Base-by-base conservation (phyloP, 768 basidiomycete species). In the Hortiboletus campestris region DNA sequence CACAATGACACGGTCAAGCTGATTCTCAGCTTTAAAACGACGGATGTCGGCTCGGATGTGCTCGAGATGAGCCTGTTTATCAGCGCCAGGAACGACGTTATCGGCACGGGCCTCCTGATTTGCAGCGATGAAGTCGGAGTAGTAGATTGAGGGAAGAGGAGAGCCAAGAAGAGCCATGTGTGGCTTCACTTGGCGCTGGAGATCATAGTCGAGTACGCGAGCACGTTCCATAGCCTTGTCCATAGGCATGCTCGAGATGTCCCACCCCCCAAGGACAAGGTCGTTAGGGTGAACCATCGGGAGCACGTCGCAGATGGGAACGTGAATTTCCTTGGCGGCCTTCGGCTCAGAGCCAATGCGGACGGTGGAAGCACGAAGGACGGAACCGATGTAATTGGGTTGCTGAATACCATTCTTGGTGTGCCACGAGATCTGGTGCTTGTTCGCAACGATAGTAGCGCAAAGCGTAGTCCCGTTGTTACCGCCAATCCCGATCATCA, bases 231-330 rank as follows among this genome's bases (percentile, higher is more conserved):
- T 97, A 14, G 97, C 94, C 74, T 87, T 81, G 74, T 98, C 94
- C 76, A 99, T 82, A 40, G 84, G 72, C 38, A 84, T 41, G 41
- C 86, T 82, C 41, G 94, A 97, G 67, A 99, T 98, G 67, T 99
- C 97, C 97, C 96, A 99, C 19, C 97, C 96, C 46, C 97, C 93
- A 59, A 98, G 84, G 62, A 97, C 91, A 67, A 98, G 87, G 74
- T 98, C 97, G 68, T 97, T 95, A 47, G 96, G 96, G 76, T 98
- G 94, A 46, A 95, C 94, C 92, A 96, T 97, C 46, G 95, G 95
- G 41, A 97, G 82, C 58, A 98, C 84, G 66, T 96, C 94, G 11
- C 87, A 90, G 66, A 98, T 76, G 17, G 97, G 97, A 58, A 96
- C 86, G 66, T 94, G 82, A 61, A 98, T 84, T 67, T 98, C 97